Evolutionary conservation across 768 basidiomycete species (phyloP).

Genomic region (Phanerodontia chrysosporium): DNA sequence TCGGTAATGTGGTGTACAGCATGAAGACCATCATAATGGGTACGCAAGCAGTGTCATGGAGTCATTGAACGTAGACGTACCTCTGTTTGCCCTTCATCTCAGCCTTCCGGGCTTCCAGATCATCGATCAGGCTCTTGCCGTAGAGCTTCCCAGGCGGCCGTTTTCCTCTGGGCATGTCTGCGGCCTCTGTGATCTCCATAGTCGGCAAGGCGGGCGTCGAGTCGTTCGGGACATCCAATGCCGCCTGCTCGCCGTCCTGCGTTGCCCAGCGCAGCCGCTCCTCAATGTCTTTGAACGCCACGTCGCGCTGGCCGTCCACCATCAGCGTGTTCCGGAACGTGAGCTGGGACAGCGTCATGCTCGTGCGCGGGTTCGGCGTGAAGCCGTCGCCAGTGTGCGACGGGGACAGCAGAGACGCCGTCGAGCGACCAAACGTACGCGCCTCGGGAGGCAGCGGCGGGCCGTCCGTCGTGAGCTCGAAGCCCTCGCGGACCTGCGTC

Average conservation of each 20-base stretch:
- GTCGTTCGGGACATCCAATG: constrained; percentile 39
- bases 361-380: constrained; percentile 72
- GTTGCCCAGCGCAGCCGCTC: constrained; percentile 60
- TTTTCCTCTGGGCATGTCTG: constrained; percentile 17
- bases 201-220: constrained; percentile 25
- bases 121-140: constrained; percentile 87
- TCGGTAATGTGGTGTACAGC: constrained; percentile 1
- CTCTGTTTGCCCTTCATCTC: constrained; percentile 80
- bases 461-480: constrained; percentile 62
- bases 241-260: constrained; percentile 73
- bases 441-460: constrained; percentile 77
- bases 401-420: neutral
- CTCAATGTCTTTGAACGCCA: constrained; percentile 58
- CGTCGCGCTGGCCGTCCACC: constrained; percentile 63
- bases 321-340: constrained; percentile 81
- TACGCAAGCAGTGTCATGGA: neutral
- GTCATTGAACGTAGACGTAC: constrained; percentile 38
- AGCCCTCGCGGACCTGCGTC: constrained; percentile 47
- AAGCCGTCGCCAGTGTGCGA: constrained; percentile 44
- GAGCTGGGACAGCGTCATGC: constrained; percentile 73
- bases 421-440: constrained; percentile 34
- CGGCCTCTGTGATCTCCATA: constrained; percentile 24
- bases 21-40: neutral
- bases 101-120: constrained; percentile 78
- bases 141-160: constrained; percentile 81